Evolutionary conservation across 129 eudicot genomes (phyloP), one percentile per base, ranked within the genome.

Genomic region (Tagetes patula): DNA sequence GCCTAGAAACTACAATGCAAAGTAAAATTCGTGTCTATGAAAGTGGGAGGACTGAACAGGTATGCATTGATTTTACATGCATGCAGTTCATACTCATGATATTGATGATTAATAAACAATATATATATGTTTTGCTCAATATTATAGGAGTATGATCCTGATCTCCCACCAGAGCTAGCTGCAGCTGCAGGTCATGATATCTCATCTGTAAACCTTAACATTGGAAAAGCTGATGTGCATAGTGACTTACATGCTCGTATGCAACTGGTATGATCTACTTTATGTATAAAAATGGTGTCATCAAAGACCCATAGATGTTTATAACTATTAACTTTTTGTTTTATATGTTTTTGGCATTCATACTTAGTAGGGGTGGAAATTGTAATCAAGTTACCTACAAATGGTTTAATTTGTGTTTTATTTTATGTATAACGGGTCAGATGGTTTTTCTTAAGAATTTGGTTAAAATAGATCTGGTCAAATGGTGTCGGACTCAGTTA

Each of bases 41-140:
- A 83, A 91, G 99, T 82, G 97, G 97, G 62, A 92, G 97, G 70
- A 73, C 94, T 9, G 99, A 91, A 74, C 99, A 95, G 96, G 99
- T 91, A 84, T 79, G 39, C 7, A 58, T 46, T 79, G 40, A 67
- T 56, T 78, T n/a, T 75, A 52, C 47, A 43, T 54, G 67, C 47
- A 11, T 39, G 67, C 47, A 5, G 36, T 62, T 10, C 56, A 50
- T 52, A 65, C 34, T 62, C 37, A 75, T 75, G 60, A 74, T 43
- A 65, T n/a, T 66, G 66, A 32, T 36, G 10, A 72, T 12, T 33
- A 45, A 54, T 13, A 52, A 45, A 54, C 20, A 12, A 14, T 77
- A 41, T 12, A 20, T 20, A 20, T 20, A 1, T 56, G 30, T 73
- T 39, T 27, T 13, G 2, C 12, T 37, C 27, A 61, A 36, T 36